Conservation (phyloP, 495 filamentous ascomycete genomes). For the Extremus antarcticus region DNA sequence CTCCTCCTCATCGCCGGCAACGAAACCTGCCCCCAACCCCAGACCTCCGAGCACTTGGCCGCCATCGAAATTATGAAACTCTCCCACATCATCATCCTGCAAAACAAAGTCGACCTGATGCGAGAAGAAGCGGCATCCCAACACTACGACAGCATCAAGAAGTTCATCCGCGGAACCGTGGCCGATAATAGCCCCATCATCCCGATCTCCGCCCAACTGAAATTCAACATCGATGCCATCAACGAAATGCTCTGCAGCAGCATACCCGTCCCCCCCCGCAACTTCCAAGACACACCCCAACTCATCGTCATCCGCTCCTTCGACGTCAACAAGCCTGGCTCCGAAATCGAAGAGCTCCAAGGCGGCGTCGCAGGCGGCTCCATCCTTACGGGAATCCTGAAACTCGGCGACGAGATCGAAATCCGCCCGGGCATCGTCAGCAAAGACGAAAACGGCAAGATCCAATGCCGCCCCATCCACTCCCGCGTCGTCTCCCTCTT, state of each 20-base stretch:
- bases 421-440: slow-evolving; percentile 93
- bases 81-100: slow-evolving; percentile 94
- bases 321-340: slow-evolving; percentile 98
- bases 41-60: slow-evolving; percentile 95
- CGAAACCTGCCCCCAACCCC: slow-evolving; percentile 97
- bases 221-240: slow-evolving; percentile 98
- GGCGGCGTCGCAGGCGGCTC: slow-evolving; percentile 96
- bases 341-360: slow-evolving; percentile 98
- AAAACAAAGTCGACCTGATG: slow-evolving; percentile 99
- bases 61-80: slow-evolving; percentile 99
- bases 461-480: slow-evolving; percentile 94
- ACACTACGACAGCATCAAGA: slow-evolving; percentile 90
- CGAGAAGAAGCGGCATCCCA: slow-evolving; percentile 80
- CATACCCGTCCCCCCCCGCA: slow-evolving; percentile 80
- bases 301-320: slow-evolving; percentile 99
- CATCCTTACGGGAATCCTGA: slow-evolving; percentile 90
- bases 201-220: slow-evolving; percentile 94
- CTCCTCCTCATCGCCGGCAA: slow-evolving; percentile 95
- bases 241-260: slow-evolving; percentile 87
- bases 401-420: slow-evolving; percentile 94
- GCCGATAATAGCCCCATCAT: slow-evolving; percentile 94
- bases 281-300: slow-evolving; percentile 81
- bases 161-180: slow-evolving; percentile 95
- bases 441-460: slow-evolving; percentile 83
- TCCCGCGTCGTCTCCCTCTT: slow-evolving; percentile 88